Evolutionary conservation across 495 filamentous ascomycete species (phyloP), one percentile per base, ranked within the genome.

Genomic region (Niebla homalea): DNA sequence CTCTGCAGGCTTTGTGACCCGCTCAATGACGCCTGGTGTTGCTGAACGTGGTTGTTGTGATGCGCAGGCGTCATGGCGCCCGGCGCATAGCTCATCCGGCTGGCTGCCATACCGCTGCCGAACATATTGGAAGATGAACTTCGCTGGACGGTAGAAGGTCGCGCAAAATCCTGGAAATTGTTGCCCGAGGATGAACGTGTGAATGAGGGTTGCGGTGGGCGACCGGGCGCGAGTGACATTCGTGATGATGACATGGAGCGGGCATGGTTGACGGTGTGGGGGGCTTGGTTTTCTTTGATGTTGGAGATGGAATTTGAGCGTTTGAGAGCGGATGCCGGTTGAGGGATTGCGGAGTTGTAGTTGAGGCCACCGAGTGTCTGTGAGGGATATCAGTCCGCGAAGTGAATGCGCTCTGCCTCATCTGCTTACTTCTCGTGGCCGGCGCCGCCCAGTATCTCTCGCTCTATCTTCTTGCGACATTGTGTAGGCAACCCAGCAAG

Each of bases 311-410:
- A 89, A 57, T 79, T 94, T 7, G 87, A 85, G 62, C 92, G 86
- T 67, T 96, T 96, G 71, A 97, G 75, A 21, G 92, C 86, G n/a
- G 92, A 96, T n/a, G 83, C 71, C 5, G 89, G 88, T 64, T 88
- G 85, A 5, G 89, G 89, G 48, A 94, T 84, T n/a, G 78, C 71
- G 36, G 83, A 81, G 60, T 83, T 90, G 64, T 79, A 77, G 60
- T 80, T 85, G 59, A 89, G 74, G 57, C 78, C 76, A 54, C 80
- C 87, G 38, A 93, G 77, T 23, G 87, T 89, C 86, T 92, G 64
- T 37, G 53, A 55, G 43, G 53, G 56, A 54, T 21, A 61, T 45
- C 11, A 46, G 46, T 20, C 15, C 50, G 37, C 20, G 51, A 14
- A 38, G 41, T 25, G 22, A 36, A 56, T 43, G 15, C 8, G 26